These are phyloP conservation scores for Kodamaea sp. DNA, from an alignment of 1,139 yeast genomes.

Conservation along the genomic window DNA sequence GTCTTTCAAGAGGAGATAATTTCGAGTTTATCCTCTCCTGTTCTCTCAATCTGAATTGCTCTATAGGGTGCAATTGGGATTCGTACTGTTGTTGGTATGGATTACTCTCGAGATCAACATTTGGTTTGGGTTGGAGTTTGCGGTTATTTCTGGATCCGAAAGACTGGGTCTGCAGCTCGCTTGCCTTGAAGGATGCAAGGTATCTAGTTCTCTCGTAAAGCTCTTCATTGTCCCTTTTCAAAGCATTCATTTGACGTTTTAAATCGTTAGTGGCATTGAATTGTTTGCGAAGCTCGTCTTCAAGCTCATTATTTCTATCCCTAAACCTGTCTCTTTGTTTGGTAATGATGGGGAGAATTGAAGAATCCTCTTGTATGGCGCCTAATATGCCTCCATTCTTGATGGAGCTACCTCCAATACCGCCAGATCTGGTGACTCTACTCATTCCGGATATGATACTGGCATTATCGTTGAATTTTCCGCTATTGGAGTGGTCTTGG, in stretches of 20 bases:
- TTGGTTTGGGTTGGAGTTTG: conserved; percentile 31
- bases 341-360: conserved; percentile 83
- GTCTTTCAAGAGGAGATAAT: conserved; percentile 75
- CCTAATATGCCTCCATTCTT: conserved; percentile 8
- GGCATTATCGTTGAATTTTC: conserved; percentile 60
- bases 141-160: conserved; percentile 18
- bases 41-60: conserved; percentile 77
- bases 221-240: conserved; percentile 75
- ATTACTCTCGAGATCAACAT: conserved; percentile 56
- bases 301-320: conserved; percentile 76
- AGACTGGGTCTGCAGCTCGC: conserved; percentile 15
- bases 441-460: conserved; percentile 66
- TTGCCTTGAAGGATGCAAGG: conserved; percentile 53
- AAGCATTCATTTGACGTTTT: conserved; percentile 60
- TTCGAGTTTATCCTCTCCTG: conserved; percentile 72
- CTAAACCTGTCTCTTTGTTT: conserved; percentile 94
- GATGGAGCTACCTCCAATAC: conserved; percentile 7
- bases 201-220: conserved; percentile 82
- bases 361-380: conserved; percentile 32
- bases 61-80: conserved; percentile 78
- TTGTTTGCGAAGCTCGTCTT: conserved; percentile 72
- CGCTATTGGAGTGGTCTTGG: conserved; percentile 43
- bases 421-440: conserved; percentile 35
- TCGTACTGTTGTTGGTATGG: conserved; percentile 69
- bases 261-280: conserved; percentile 56